Evolutionary conservation across 75 land plant species (phyloP), one percentile per base, ranked within the genome.

Genomic region (Sequoiadendron giganteum): DNA sequence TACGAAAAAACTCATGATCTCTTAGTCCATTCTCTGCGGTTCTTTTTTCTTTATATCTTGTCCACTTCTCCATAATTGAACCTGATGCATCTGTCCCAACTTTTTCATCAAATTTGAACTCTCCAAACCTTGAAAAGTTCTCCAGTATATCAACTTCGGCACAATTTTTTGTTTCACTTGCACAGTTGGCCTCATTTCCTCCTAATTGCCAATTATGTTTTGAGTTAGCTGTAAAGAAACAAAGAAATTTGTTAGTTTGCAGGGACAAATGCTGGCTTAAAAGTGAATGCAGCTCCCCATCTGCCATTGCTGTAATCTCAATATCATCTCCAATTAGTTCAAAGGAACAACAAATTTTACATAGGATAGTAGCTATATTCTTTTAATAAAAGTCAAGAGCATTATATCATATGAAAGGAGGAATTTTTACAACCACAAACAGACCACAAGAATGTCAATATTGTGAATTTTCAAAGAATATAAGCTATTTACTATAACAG

Each of bases 61-160:
- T 55, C 86, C 86, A 85, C 65, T 85, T 85, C 65, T 85, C 86
- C 55, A 85, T 85, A 55, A 85, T 85, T 54, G 86, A 85, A 30
- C 86, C 55, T 36, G 86, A 85, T 85, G 86, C 86, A 85, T 34
- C 49, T 85, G 65, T 55, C 5, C 85, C 86, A 55, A 55, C 21
- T 55, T 85, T 85, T 55, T 85, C 52, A 85, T 85, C 65, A 55
- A 85, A 85, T 85, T 85, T 85, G 65, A 85, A 85, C 42, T 85
- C 86, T 19, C 65, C 42, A 55, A 85, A 36, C 15, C 65, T 85
- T 52, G 84, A 25, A 47, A 85, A 85, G 28, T 54, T 38, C 39
- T 85, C 86, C 6, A 19, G 21, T 54, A 14, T 32, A 54, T 55
- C 40, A 85, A 40, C 34, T 85, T 85, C 52, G 55, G 10, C 52